These are phyloP conservation scores for Microdochium trichocladiopsis DNA, from an alignment of 2,329 filamentous ascomycete species.

Conservation along the genomic window DNA sequence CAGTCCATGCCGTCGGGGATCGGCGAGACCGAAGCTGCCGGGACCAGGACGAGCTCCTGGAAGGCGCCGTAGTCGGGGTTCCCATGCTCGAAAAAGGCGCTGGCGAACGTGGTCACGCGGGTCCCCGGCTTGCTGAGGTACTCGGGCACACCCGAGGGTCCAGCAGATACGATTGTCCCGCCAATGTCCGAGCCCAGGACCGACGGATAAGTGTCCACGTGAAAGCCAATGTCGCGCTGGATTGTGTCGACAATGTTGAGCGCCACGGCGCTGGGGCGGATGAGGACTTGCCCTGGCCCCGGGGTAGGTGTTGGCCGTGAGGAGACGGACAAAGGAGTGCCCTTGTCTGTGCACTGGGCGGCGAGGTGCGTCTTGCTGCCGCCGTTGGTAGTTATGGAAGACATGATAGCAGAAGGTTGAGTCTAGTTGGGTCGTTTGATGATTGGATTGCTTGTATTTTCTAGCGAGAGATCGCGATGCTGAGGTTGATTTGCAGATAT, in stretches of 20 bases:
- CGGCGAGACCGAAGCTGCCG: slow-evolving; percentile 1
- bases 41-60: slow-evolving; percentile 4
- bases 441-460: too few species aligned
- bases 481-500: too few species aligned
- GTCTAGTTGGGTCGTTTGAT: too few species aligned
- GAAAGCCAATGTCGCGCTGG: not conserved
- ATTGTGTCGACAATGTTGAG: not conserved
- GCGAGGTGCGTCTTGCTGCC: not conserved
- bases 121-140: not conserved
- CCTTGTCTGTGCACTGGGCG: not conserved
- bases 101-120: not conserved
- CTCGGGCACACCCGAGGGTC: not conserved
- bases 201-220: not conserved
- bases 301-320: not conserved
- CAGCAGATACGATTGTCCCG: not conserved
- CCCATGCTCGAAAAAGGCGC: not conserved
- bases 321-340: not conserved
- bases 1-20: slow-evolving; percentile 4
- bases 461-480: too few species aligned
- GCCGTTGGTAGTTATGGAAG: not conserved
- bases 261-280: not conserved
- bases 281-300: not conserved
- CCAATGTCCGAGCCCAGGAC: not conserved
- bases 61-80: slow-evolving; percentile 6
- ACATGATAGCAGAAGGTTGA: not conserved